Conservation (phyloP, 208 protist genomes). For the Trypanosoma congolense region DNA sequence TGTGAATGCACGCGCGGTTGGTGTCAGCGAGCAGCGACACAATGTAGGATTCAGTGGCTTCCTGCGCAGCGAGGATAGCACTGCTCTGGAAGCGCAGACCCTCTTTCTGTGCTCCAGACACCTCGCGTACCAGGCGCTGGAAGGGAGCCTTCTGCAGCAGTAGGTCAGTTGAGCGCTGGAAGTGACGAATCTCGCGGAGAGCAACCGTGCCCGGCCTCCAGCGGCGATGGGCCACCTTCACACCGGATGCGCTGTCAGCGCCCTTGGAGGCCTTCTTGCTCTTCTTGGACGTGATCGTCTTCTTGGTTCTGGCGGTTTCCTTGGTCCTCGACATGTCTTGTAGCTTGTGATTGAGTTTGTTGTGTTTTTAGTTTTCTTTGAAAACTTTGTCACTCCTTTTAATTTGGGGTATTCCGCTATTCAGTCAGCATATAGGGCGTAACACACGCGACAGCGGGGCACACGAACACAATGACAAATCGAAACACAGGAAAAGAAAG, state of each 20-base stretch:
- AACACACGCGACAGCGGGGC: too few species aligned
- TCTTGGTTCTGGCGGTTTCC: constrained; percentile 96
- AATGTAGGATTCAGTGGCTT: constrained; percentile 81
- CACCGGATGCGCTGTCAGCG: constrained; percentile 71
- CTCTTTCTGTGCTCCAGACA: constrained; percentile 9
- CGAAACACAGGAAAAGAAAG: too few species aligned
- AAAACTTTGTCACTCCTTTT: too few species aligned
- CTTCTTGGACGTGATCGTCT: constrained; percentile 94
- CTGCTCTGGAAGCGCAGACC: background rate
- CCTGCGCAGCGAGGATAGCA: background rate
- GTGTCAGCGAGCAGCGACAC: constrained; percentile 91
- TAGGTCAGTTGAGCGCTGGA: constrained; percentile 84
- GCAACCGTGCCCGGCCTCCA: constrained; percentile 97
- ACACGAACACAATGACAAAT: too few species aligned
- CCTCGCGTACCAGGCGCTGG: constrained; percentile 69
- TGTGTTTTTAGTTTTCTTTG: constrained; percentile 1
- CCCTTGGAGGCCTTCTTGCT: constrained; percentile 96
- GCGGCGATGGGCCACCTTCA: constrained; percentile 96
- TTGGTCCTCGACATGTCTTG: constrained; percentile 94
- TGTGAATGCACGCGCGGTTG: constrained; percentile 86
- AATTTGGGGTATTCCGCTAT: background rate
- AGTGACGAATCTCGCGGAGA: constrained; percentile 95
- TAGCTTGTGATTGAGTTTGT: background rate
- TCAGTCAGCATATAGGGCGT: too few species aligned
- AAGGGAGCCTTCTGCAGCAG: constrained; percentile 87